Evolutionary conservation across 192 early-diverging fungal genomes (phyloP).

Genomic region (Gonapodya sp.): DNA sequence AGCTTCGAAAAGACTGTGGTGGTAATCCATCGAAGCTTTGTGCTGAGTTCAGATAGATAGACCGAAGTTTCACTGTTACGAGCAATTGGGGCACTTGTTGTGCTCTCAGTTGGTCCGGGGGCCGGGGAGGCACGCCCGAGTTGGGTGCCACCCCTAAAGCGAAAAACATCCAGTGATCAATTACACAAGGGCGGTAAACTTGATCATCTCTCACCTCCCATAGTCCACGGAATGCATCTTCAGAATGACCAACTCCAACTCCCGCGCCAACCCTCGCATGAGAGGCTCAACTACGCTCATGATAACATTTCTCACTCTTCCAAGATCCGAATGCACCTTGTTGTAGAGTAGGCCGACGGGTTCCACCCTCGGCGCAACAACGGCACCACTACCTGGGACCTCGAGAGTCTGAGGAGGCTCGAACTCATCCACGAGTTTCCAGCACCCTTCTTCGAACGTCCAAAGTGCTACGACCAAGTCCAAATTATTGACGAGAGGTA

Average conservation of each 20-base stretch:
- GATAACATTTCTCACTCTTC: conserved; percentile 41
- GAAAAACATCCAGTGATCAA: too few species aligned
- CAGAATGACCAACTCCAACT: conserved; percentile 39
- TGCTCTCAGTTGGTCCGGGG: not conserved
- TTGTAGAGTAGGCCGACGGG: not conserved
- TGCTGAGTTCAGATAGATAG: conserved; percentile 51
- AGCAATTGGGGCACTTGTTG: conserved; percentile 20
- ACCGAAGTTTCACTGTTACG: conserved; percentile 33
- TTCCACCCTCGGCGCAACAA: not conserved
- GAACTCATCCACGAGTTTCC: conserved; percentile 2
- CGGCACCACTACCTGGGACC: not conserved
- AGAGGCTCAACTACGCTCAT: conserved; percentile 43
- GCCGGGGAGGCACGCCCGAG: not conserved
- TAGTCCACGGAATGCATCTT: conserved; percentile 63
- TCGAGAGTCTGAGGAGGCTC: not conserved
- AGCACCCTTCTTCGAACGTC: not conserved
- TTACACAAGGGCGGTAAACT: too few species aligned
- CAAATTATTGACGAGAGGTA: not conserved
- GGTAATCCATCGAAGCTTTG: conserved; percentile 46
- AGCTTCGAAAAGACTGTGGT: conserved; percentile 39
- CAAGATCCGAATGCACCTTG: not conserved
- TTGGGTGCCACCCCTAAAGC: not conserved
- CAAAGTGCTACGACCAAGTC: conserved; percentile 2
- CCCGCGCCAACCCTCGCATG: conserved; percentile 35
- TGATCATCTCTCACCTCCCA: conserved; percentile 20